Percentiles rank a stretch among this genome's conserved stretches.
phyloP scores from a whole-genome alignment of 331 rosid species.

The Spiraea crenata region DNA sequence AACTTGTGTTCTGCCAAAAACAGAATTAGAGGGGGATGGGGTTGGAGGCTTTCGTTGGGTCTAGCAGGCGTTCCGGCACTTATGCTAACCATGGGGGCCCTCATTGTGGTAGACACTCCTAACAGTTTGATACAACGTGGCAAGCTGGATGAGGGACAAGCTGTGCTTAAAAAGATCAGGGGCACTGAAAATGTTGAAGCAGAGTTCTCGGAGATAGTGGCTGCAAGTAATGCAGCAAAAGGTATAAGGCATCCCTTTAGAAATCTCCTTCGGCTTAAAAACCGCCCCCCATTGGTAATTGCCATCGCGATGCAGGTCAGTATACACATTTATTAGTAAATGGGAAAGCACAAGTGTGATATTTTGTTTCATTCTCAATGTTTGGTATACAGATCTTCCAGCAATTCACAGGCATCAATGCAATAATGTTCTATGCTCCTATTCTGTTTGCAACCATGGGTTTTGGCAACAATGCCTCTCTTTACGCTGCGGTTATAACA shows the following conservation, averaged over 20 bases:
- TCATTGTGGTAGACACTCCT: conserved; percentile 59
- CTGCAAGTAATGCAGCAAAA: conserved; percentile 47
- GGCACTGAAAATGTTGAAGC: conserved; percentile 61
- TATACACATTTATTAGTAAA: background rate
- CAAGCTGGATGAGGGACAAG: conserved; percentile 49
- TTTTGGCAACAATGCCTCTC: conserved; percentile 49
- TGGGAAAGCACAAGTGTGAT: background rate
- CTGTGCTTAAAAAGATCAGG: conserved; percentile 47
- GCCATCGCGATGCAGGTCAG: conserved; percentile 51
- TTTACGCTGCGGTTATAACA: conserved; percentile 58
- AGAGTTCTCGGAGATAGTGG: conserved; percentile 50
- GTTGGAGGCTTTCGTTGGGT: conserved; percentile 72
- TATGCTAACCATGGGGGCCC: conserved; percentile 47
- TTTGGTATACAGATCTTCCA: conserved; percentile 56
- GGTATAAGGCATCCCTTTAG: conserved; percentile 55
- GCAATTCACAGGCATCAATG: conserved; percentile 73
- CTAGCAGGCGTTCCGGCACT: conserved; percentile 64
- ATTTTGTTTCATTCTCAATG: background rate
- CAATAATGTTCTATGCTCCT: conserved; percentile 74
- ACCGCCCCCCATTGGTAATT: conserved; percentile 62
- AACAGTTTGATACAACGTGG: conserved; percentile 73
- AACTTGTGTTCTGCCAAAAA: background rate
- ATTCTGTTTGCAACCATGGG: conserved; percentile 58
- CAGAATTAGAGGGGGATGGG: conserved; percentile 75
- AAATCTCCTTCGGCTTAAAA: conserved; percentile 44